These are phyloP conservation scores for Monotropa hypopitys DNA, from an alignment of 179 eudicot species.

Conservation along the genomic window DNA sequence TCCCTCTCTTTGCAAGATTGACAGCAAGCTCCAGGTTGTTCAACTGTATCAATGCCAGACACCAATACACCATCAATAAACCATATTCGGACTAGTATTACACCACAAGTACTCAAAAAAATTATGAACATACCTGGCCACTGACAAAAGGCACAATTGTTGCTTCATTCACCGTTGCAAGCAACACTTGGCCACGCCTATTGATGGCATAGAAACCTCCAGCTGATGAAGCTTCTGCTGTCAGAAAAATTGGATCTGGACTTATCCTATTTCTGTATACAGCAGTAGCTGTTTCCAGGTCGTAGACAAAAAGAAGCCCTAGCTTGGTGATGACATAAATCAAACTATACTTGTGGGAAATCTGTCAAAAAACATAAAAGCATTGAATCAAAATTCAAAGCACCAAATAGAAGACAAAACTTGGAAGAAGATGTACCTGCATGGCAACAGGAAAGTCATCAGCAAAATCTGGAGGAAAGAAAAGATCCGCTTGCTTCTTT, in stretches of 20 bases:
- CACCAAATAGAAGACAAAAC: neutral
- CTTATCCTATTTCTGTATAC: constrained; percentile 92
- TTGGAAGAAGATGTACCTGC: constrained; percentile 47
- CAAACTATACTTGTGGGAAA: constrained; percentile 74
- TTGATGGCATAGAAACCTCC: constrained; percentile 94
- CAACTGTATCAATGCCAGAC: constrained; percentile 35
- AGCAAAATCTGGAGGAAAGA: constrained; percentile 93
- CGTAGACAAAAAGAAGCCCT: constrained; percentile 90
- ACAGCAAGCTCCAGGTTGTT: constrained; percentile 97
- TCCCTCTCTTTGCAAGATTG: constrained; percentile 93
- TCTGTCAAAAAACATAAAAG: constrained; percentile 36
- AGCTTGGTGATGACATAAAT: constrained; percentile 90
- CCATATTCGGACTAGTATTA: neutral
- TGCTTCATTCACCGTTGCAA: constrained; percentile 92
- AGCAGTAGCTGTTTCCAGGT: constrained; percentile 87
- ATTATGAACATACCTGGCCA: constrained; percentile 55
- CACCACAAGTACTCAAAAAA: neutral
- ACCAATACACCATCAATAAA: neutral
- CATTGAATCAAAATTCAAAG: neutral
- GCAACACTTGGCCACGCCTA: constrained; percentile 83
- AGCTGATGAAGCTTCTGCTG: constrained; percentile 78
- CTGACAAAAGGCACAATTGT: constrained; percentile 87
- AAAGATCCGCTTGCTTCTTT: constrained; percentile 91
- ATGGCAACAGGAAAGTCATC: constrained; percentile 92
- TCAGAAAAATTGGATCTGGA: constrained; percentile 91